Conservation (phyloP, 257 asterid genomes). For the Hygrophila difformis region DNA sequence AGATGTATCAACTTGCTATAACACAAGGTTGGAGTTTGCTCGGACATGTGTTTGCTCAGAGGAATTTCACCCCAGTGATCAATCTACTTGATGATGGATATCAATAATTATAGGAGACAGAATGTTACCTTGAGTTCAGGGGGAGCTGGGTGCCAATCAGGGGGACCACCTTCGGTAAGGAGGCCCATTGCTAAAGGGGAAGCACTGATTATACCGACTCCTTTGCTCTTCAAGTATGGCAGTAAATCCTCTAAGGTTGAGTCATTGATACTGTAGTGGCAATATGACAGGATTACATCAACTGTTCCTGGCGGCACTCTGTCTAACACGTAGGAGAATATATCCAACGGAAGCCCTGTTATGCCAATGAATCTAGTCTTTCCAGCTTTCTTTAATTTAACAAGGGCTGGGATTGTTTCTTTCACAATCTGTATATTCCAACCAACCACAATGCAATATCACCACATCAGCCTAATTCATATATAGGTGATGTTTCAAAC, state of each 20-base stretch:
- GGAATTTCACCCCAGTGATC: neutral
- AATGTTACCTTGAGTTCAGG: conserved; percentile 75
- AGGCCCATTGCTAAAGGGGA: conserved; percentile 98
- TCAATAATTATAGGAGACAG: conserved; percentile 5
- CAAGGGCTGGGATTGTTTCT: conserved; percentile 91
- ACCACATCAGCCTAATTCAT: too few relatives aligned
- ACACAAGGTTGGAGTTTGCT: too few relatives aligned
- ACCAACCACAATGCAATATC: too few relatives aligned
- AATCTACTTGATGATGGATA: neutral
- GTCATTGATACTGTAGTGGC: conserved; percentile 82
- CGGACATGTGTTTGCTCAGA: too few relatives aligned
- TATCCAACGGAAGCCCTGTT: conserved; percentile 81
- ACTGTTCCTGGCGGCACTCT: conserved; percentile 75
- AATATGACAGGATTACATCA: conserved; percentile 86
- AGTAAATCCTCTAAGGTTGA: conserved; percentile 58
- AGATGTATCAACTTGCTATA: too few relatives aligned
- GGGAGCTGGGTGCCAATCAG: conserved; percentile 97
- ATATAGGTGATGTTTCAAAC: too few relatives aligned
- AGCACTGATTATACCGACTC: conserved; percentile 90
- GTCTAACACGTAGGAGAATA: conserved; percentile 74
- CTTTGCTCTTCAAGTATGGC: conserved; percentile 92
- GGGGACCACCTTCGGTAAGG: conserved; percentile 85
- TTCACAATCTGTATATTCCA: conserved; percentile 72
- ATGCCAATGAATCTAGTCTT: conserved; percentile 84
- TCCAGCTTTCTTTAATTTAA: conserved; percentile 69